Percentiles rank a stretch among this genome's conserved stretches.
These are phyloP conservation scores for Wakefieldia striispora DNA, from an alignment of 768 basidiomycete genomes.

Conservation along the genomic window DNA sequence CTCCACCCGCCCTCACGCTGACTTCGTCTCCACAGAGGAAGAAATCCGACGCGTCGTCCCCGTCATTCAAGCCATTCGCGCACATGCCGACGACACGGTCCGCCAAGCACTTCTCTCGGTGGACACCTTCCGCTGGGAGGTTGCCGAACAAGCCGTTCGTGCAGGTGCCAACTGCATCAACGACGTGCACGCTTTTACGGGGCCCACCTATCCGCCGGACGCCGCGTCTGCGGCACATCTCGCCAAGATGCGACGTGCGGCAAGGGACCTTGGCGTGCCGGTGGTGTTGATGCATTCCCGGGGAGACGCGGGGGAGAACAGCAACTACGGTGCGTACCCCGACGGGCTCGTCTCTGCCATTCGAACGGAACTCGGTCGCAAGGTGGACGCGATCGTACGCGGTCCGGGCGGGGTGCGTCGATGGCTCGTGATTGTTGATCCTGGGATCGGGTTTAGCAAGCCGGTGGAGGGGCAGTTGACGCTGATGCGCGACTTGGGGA, in stretches of 20 bases:
- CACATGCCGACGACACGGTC: conserved; percentile 19
- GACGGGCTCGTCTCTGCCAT: conserved; percentile 64
- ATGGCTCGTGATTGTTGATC: conserved; percentile 90
- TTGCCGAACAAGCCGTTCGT: conserved; percentile 44
- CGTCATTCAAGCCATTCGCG: conserved; percentile 58
- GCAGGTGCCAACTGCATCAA: conserved; percentile 94
- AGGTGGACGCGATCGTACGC: conserved; percentile 61
- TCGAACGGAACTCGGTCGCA: conserved; percentile 64
- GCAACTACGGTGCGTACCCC: conserved; percentile 54
- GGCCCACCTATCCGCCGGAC: conserved; percentile 48
- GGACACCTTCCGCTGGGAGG: conserved; percentile 28
- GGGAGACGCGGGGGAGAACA: conserved; percentile 76
- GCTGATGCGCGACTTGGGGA: conserved; percentile 53
- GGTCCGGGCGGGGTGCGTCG: conserved; percentile 71
- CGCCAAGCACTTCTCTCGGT: conserved; percentile 20
- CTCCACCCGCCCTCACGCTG: conserved; percentile 84
- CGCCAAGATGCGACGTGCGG: conserved; percentile 61
- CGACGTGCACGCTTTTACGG: conserved; percentile 83
- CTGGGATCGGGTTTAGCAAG: conserved; percentile 96
- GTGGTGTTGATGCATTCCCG: conserved; percentile 94
- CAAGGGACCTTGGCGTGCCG: conserved; percentile 66
- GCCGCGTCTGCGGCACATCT: conserved; percentile 39
- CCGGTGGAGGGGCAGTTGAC: conserved; percentile 68
- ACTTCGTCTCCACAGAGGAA: conserved; percentile 60
- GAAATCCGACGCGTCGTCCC: conserved; percentile 75